phyloP scores from a whole-genome alignment of 1,139 yeast genomes.

The Suhomyces yuchorum region DNA sequence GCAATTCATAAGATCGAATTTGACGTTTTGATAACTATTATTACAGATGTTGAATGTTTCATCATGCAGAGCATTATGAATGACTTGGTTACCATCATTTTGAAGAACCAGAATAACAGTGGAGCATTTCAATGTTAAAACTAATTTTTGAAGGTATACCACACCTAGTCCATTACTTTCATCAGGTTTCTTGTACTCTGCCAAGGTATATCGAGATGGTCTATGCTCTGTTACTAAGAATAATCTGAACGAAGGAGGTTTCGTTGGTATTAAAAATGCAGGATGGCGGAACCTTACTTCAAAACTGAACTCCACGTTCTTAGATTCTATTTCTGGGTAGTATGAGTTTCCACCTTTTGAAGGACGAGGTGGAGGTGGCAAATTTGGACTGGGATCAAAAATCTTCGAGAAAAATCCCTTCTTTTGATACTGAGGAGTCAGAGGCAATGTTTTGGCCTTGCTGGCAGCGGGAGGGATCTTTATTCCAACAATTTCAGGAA shows the following conservation, averaged over 20 bases:
- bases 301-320: slow-evolving; percentile 46
- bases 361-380: slow-evolving; percentile 13
- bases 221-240: slow-evolving; percentile 36
- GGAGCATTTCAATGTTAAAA: slow-evolving; percentile 35
- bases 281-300: slow-evolving; percentile 53
- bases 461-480: slow-evolving; percentile 21
- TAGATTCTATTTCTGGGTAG: slow-evolving; percentile 32
- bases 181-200: slow-evolving; percentile 39
- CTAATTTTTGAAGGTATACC: slow-evolving; percentile 42
- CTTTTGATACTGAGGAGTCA: slow-evolving; percentile 18
- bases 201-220: slow-evolving; percentile 41
- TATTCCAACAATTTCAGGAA: slow-evolving; percentile 50
- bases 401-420: slow-evolving; percentile 21
- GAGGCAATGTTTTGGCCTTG: slow-evolving; percentile 23
- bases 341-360: slow-evolving; percentile 14
- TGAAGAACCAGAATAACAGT: slow-evolving; percentile 43
- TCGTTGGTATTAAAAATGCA: slow-evolving; percentile 45
- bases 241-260: slow-evolving; percentile 43
- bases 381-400: slow-evolving; percentile 12
- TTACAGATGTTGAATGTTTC: slow-evolving; percentile 33
- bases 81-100: slow-evolving; percentile 28
- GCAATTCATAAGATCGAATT: slow-evolving; percentile 44
- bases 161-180: slow-evolving; percentile 53
- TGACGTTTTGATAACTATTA: slow-evolving; percentile 37
- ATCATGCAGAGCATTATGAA: slow-evolving; percentile 35